Conservation (phyloP, 192 early-diverging fungal species). For the Coemansia sp. region DNA sequence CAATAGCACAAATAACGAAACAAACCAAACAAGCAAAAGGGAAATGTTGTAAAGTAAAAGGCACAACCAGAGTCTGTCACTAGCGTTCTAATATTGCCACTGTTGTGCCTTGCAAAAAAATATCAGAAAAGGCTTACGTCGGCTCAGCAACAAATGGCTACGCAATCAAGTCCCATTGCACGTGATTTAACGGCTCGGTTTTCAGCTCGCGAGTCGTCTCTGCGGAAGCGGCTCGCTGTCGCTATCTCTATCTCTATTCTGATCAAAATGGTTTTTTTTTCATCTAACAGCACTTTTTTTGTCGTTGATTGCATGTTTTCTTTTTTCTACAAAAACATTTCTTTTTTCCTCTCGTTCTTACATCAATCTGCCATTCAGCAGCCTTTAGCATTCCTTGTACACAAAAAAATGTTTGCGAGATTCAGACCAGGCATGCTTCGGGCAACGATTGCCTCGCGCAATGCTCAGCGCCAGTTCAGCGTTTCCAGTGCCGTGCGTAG, state of each 20-base stretch:
- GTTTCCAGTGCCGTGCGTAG: slow-evolving; percentile 23
- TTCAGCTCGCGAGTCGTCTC: background rate
- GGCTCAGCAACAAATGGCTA: background rate
- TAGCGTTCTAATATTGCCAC: background rate
- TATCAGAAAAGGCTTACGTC: background rate
- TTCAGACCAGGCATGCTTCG: slow-evolving; percentile 21
- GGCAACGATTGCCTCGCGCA: slow-evolving; percentile 4
- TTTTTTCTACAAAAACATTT: background rate
- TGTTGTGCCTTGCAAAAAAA: background rate
- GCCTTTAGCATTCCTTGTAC: background rate
- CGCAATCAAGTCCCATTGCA: background rate
- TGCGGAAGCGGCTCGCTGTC: background rate
- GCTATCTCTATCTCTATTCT: background rate
- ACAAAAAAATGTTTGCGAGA: slow-evolving; percentile 38
- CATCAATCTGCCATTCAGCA: background rate
- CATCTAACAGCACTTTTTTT: background rate
- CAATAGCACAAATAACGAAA: background rate
- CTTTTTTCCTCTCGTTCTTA: background rate
- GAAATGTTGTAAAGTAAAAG: background rate
- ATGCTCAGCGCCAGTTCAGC: slow-evolving; percentile 28
- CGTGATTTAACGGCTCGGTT: background rate
- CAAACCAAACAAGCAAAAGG: background rate
- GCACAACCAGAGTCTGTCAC: background rate
- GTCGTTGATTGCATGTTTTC: background rate
- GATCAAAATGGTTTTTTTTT: slow-evolving; percentile 1